Evolutionary conservation across 2,329 filamentous ascomycete genomes (phyloP).

Genomic region (Cladosporium cucumerinum): DNA sequence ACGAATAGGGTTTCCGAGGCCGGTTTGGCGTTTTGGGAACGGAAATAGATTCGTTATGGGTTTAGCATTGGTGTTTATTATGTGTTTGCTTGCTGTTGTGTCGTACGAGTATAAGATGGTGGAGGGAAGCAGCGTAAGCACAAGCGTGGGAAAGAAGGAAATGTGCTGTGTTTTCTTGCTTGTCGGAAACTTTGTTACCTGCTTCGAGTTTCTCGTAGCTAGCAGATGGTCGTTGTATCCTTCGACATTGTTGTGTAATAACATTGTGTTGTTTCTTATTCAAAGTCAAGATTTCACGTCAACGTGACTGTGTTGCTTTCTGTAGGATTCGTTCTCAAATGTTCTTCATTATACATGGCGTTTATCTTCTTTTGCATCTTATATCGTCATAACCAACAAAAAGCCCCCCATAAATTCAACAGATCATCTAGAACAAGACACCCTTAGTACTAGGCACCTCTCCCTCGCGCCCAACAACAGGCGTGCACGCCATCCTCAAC

Average conservation of each 20-base stretch:
- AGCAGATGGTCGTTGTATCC: not conserved
- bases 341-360: not conserved
- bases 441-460: conserved; percentile 97
- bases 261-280: not conserved
- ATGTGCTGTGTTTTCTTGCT: not conserved
- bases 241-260: not conserved
- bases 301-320: not conserved
- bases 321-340: not conserved
- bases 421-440: conserved; percentile 57
- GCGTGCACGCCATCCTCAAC: conserved; percentile 69
- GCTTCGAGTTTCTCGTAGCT: not conserved
- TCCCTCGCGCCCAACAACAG: conserved; percentile 75
- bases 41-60: conserved; percentile 10
- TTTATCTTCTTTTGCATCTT: conserved; percentile 2
- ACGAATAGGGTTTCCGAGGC: conserved; percentile 39
- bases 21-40: conserved; percentile 3
- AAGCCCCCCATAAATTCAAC: not conserved
- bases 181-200: not conserved
- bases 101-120: not conserved
- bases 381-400: not conserved
- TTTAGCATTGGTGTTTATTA: conserved; percentile 16
- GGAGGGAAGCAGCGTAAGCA: not conserved
- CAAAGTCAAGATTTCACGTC: not conserved
- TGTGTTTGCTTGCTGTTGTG: not conserved
- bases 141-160: not conserved